These are phyloP conservation scores for Zasmidium cellare DNA, from an alignment of 2,329 filamentous ascomycete genomes.

Conservation along the genomic window DNA sequence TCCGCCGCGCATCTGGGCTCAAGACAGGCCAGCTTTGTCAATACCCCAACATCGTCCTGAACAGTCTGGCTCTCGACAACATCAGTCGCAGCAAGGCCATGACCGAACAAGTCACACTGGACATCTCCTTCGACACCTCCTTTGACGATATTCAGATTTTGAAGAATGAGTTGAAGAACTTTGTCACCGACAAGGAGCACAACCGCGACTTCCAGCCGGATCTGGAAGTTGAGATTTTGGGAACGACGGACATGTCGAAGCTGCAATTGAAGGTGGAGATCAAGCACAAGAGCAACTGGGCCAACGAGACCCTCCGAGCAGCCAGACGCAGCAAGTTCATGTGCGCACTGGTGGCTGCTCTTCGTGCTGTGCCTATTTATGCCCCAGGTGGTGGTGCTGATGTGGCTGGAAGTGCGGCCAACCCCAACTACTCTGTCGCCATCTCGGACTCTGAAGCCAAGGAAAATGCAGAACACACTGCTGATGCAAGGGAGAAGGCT, in stretches of 20 bases:
- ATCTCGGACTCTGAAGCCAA: slow-evolving; percentile 69
- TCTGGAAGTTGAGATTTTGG: slow-evolving; percentile 72
- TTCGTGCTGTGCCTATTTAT: slow-evolving; percentile 85
- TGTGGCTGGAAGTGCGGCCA: slow-evolving; percentile 62
- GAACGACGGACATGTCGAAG: slow-evolving; percentile 85
- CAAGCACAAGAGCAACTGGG: slow-evolving; percentile 72
- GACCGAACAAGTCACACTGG: slow-evolving; percentile 79
- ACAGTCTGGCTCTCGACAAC: slow-evolving; percentile 94
- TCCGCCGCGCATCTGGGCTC: slow-evolving; percentile 78
- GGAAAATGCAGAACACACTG: slow-evolving; percentile 58
- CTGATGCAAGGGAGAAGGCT: slow-evolving; percentile 47
- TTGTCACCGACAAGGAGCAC: slow-evolving; percentile 82
- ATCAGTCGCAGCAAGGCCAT: slow-evolving; percentile 87
- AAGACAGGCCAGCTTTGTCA: slow-evolving; percentile 64
- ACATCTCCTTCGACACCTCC: slow-evolving; percentile 79
- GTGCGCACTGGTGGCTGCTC: slow-evolving; percentile 81
- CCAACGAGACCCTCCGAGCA: slow-evolving; percentile 74
- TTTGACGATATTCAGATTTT: slow-evolving; percentile 89
- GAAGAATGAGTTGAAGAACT: slow-evolving; percentile 78
- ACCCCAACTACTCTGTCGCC: slow-evolving; percentile 78
- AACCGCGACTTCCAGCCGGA: slow-evolving; percentile 87
- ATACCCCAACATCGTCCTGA: slow-evolving; percentile 88
- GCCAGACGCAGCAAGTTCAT: slow-evolving; percentile 92
- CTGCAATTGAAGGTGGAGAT: slow-evolving; percentile 80
- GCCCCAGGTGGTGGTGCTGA: slow-evolving; percentile 71